Evolutionary conservation across 1,284 basidiomycete genomes (phyloP), one percentile per base, ranked within the genome.

Genomic region (Chiua sp.): DNA sequence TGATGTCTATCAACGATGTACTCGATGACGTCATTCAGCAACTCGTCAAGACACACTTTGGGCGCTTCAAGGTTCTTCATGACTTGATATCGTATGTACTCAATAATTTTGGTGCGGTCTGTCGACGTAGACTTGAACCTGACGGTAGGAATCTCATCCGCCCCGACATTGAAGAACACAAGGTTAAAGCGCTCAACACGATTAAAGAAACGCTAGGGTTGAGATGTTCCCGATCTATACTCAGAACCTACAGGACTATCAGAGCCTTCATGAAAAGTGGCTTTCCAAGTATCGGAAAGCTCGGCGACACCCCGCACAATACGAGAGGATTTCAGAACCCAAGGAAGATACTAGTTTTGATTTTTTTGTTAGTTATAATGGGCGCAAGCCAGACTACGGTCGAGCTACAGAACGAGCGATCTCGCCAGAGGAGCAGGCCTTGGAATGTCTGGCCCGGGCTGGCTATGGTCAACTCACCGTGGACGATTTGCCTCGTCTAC

Each of bases 41-140:
- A 11, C 63, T 72, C 7, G 59, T 73, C n/a, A 55, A 59, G 13
- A 51, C 47, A 4, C 78, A 80, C 58, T 80, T 80, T 56, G 72
- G 67, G 2, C 67, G 62, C 20, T 79, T 78, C 55, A 69, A 56
- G 30, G 32, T 60, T 7, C 69, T 79, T 1, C 65, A 76, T 35
- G 51, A 57, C 4, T 59, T 68, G 39, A 65, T 80, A 10, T 60
- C 56, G 78, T 79, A 58, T 15, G 71, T 65, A 16, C n/a, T 48
- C 22, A 8, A 32, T 22, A 18, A 20, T 2, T 3, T 28, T 10
- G 20, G 22, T 35, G 20, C 12, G 7, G 44, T 39, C 0, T 3
- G 20, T 12, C 48, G 42, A 54, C 39, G 8, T 28, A 3, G n/a
- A 59, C n/a, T 53, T 32, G 22, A 10, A 39, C 10, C 12, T 26